These are phyloP conservation scores for Trichoderma koningii DNA, from an alignment of 2,329 filamentous ascomycete species.

Conservation along the genomic window DNA sequence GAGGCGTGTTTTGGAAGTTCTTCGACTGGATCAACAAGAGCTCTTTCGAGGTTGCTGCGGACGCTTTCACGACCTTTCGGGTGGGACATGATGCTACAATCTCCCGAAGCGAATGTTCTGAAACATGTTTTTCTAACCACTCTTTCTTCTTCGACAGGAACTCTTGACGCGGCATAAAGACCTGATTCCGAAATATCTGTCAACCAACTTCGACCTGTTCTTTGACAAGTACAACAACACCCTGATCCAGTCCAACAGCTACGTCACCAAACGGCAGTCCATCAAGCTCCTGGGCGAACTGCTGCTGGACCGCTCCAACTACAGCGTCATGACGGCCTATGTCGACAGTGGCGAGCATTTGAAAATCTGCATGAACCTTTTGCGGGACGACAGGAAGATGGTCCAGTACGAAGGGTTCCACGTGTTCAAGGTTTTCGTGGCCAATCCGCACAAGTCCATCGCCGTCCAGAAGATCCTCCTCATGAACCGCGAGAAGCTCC, in stretches of 20 bases:
- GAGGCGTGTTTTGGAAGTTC: constrained; percentile 93
- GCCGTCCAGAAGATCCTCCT: constrained; percentile 94
- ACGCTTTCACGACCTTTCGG: constrained; percentile 96
- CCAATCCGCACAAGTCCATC: constrained; percentile 96
- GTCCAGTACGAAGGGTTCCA: constrained; percentile 99
- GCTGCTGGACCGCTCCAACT: constrained; percentile 90
- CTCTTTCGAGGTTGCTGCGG: constrained; percentile 93
- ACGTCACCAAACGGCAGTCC: constrained; percentile 96
- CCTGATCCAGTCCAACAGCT: constrained; percentile 88
- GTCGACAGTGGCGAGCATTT: constrained; percentile 94
- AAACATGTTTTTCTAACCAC: constrained; percentile 8
- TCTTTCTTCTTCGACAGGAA: constrained; percentile 58
- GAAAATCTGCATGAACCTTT: constrained; percentile 96
- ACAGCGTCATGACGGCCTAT: constrained; percentile 96
- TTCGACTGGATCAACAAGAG: constrained; percentile 97
- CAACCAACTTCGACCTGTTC: constrained; percentile 89
- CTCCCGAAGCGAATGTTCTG: background rate
- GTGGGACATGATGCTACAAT: constrained; percentile 51
- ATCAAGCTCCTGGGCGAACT: constrained; percentile 97
- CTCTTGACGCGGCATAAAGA: constrained; percentile 92
- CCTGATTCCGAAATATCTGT: constrained; percentile 83
- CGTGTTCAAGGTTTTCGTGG: constrained; percentile 99
- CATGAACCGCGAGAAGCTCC: constrained; percentile 89
- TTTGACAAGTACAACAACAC: constrained; percentile 87
- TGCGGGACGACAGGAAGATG: constrained; percentile 96